Base-by-base conservation (phyloP, 805 yeast genomes). In the Candida pini region DNA sequence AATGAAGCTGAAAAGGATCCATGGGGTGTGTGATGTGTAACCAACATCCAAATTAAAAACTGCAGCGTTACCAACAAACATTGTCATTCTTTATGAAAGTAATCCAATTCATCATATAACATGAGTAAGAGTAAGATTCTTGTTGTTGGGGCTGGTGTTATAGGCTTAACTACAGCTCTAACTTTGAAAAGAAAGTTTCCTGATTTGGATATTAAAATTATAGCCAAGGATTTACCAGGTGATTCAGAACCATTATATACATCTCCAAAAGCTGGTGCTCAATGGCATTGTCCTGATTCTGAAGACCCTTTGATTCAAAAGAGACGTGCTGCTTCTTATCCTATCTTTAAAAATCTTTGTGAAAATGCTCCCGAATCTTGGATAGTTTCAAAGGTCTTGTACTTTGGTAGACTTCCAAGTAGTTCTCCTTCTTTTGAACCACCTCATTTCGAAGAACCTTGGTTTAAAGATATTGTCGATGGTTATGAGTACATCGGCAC, bases 261-360 rank as follows among this genome's bases (percentile, higher is more conserved):
- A 1, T 76, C 82, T 0, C 83, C 84, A 2, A 73, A 66, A 51
- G 87, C 85, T 1, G 86, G 87, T 4, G 87, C 86, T 23, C 76
- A 78, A 41, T 79, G 86, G 83, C 61, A 53, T n/a, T 59, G 69
- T 3, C 58, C 58, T 37, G 64, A 66, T n/a, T 30, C 47, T 7
- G 47, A 51, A 4, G 40, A 35, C 9, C 20, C n/a, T 5, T 9
- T 27, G 3, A 12, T 18, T 8, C 23, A 18, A 18, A 63, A 64
- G 30, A 46, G 60, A 33, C 73, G 67, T 33, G 37, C 36, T 20
- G 40, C 44, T 6, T 62, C 63, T 1, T 70, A 70, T 44, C 38
- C 37, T 2, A 59, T 55, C 28, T 58, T 68, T 23, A 33, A 50
- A 25, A 51, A 53, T 12, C 48, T 69, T 36, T 63, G 68, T 5